A percentile compares a stretch with the other conserved stretches of the same genome.
These are phyloP conservation scores for Nitzschia palea DNA, from an alignment of 108 stramenopile species.

Conservation along the genomic window DNA sequence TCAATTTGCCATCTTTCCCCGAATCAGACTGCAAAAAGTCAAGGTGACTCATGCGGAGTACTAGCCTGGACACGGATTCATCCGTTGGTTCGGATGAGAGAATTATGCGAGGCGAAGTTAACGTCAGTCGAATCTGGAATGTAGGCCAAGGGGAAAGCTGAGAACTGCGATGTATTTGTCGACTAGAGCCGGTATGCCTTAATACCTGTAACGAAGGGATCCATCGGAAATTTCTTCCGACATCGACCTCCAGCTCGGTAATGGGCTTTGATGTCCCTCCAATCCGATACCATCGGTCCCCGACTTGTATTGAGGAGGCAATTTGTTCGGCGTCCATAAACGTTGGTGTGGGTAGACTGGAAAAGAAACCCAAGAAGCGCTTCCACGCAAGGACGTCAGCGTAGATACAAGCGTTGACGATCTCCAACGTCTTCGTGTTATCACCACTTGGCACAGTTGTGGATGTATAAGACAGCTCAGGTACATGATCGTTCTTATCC, in stretches of 20 bases:
- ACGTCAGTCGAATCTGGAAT: constrained; percentile 53
- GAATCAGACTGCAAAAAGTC: constrained; percentile 47
- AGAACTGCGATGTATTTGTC: background rate
- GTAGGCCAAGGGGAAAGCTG: constrained; percentile 8
- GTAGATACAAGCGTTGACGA: constrained; percentile 60
- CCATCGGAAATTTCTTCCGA: constrained; percentile 5
- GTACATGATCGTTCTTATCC: background rate
- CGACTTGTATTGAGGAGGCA: constrained; percentile 53
- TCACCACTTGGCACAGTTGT: constrained; percentile 47
- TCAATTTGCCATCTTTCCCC: background rate
- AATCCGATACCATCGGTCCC: constrained; percentile 74
- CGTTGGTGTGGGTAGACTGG: constrained; percentile 39
- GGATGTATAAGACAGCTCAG: constrained; percentile 56
- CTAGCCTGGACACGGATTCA: constrained; percentile 27
- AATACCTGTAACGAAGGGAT: background rate
- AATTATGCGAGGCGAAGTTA: constrained; percentile 51
- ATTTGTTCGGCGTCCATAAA: constrained; percentile 44
- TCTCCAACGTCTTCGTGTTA: constrained; percentile 51
- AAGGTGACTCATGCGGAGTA: constrained; percentile 48
- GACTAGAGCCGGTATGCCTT: background rate
- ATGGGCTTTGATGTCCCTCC: background rate
- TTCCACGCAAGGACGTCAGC: constrained; percentile 54
- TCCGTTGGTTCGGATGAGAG: constrained; percentile 28
- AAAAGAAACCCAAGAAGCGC: constrained; percentile 51
- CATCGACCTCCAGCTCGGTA: background rate